Evolutionary conservation across 192 early-diverging fungal species (phyloP).

Genomic region (Rhizoclosmatium sp.): DNA sequence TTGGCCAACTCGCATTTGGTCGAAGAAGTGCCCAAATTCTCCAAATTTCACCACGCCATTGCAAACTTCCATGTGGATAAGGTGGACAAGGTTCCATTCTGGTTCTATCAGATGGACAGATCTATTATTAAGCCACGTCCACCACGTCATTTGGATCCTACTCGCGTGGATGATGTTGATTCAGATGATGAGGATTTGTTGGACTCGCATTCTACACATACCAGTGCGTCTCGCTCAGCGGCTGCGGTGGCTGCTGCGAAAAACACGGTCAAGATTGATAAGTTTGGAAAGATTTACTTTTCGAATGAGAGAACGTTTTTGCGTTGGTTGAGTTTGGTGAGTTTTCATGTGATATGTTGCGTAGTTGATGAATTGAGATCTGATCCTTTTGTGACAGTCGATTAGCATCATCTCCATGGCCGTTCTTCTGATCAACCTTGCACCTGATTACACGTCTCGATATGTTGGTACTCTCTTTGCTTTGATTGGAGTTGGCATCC

Average conservation of each 20-base stretch:
- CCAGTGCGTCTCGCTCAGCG: neutral
- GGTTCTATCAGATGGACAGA: conserved; percentile 92
- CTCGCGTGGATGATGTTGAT: conserved; percentile 30
- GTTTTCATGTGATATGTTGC: conserved; percentile 16
- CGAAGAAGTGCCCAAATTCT: conserved; percentile 94
- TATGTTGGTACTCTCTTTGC: conserved; percentile 25
- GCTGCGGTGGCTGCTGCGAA: neutral
- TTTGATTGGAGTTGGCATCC: conserved; percentile 17
- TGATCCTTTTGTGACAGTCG: neutral
- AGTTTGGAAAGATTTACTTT: conserved; percentile 84
- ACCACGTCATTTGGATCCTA: conserved; percentile 20
- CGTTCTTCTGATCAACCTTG: conserved; percentile 25
- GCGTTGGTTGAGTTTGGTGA: conserved; percentile 82
- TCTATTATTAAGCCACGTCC: conserved; percentile 82
- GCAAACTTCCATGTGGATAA: conserved; percentile 74
- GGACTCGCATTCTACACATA: neutral
- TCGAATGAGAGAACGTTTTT: conserved; percentile 94
- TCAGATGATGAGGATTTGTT: conserved; percentile 33
- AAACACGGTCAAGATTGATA: conserved; percentile 41
- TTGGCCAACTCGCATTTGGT: conserved; percentile 88
- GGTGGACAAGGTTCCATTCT: conserved; percentile 85
- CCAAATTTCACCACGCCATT: conserved; percentile 93
- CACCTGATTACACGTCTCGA: conserved; percentile 21
- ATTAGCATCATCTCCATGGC: conserved; percentile 21
- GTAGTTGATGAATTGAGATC: neutral